A percentile compares a stretch with the other conserved stretches of the same genome.
Conservation (phyloP, 2,329 filamentous ascomycete genomes). For the Bipolaris sorokiniana region DNA sequence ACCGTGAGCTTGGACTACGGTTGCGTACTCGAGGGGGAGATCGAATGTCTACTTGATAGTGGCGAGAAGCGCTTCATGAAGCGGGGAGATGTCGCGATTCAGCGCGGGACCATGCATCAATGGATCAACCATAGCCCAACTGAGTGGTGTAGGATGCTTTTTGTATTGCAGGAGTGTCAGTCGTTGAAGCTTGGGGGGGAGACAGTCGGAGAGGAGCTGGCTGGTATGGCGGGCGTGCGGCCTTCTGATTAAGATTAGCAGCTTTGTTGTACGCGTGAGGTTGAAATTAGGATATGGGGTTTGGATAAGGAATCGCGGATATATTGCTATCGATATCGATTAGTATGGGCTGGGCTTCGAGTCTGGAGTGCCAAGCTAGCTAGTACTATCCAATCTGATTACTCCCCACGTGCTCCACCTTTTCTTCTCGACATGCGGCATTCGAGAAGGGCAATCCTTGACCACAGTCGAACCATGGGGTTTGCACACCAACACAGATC, state of each 20-base stretch:
- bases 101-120: constrained; percentile 51
- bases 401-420: constrained; percentile 21
- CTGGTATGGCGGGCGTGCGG: constrained; percentile 47
- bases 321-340: constrained; percentile 3
- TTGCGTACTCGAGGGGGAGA: constrained; percentile 48
- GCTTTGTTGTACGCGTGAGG: not conserved
- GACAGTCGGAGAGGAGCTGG: constrained; percentile 42
- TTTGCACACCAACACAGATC: not conserved
- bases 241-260: constrained; percentile 36
- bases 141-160: constrained; percentile 48
- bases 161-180: constrained; percentile 46
- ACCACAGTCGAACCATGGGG: not conserved
- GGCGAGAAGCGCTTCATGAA: constrained; percentile 47
- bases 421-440: constrained; percentile 7
- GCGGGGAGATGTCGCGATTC: constrained; percentile 48
- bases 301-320: not conserved
- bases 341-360: not conserved
- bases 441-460: constrained; percentile 9
- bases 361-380: constrained; percentile 27
- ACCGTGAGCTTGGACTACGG: constrained; percentile 51
- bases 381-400: constrained; percentile 20
- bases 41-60: constrained; percentile 48
- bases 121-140: constrained; percentile 47
- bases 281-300: not conserved
- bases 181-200: constrained; percentile 42